Conservation (phyloP, 257 asterid species). For the Marsdenia floribunda region DNA sequence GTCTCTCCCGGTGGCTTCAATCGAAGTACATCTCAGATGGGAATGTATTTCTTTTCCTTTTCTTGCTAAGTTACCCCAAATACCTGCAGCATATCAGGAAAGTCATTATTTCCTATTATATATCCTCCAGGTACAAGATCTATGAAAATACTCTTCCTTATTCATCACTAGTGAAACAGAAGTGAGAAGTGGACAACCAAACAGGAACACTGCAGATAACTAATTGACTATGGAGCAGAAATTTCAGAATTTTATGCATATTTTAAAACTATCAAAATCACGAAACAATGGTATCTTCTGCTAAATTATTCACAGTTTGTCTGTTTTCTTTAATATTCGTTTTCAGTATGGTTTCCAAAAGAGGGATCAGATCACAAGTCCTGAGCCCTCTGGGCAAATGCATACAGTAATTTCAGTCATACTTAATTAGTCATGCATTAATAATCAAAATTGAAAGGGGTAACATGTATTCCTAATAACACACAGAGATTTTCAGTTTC, state of each 20-base stretch:
- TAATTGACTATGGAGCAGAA: background rate
- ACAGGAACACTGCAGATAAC: background rate
- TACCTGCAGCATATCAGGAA: slow-evolving; percentile 6
- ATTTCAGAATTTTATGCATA: background rate
- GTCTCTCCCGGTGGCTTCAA: slow-evolving; percentile 26
- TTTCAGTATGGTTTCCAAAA: background rate
- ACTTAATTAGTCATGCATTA: background rate
- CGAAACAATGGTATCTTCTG: background rate
- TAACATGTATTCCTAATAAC: background rate
- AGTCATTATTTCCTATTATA: background rate
- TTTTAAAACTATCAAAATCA: background rate
- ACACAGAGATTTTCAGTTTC: background rate
- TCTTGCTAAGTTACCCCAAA: background rate
- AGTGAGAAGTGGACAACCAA: background rate
- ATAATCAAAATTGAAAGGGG: background rate
- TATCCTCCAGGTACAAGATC: background rate
- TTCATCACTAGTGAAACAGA: background rate
- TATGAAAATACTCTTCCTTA: background rate
- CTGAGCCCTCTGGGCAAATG: background rate
- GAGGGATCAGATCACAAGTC: background rate
- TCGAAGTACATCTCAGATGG: background rate
- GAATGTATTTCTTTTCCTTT: background rate
- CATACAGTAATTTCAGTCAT: background rate
- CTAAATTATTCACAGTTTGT: background rate
- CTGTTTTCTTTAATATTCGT: background rate